Conservation (phyloP, 106 monocot genomes). For the Xerophyta viscosa region DNA sequence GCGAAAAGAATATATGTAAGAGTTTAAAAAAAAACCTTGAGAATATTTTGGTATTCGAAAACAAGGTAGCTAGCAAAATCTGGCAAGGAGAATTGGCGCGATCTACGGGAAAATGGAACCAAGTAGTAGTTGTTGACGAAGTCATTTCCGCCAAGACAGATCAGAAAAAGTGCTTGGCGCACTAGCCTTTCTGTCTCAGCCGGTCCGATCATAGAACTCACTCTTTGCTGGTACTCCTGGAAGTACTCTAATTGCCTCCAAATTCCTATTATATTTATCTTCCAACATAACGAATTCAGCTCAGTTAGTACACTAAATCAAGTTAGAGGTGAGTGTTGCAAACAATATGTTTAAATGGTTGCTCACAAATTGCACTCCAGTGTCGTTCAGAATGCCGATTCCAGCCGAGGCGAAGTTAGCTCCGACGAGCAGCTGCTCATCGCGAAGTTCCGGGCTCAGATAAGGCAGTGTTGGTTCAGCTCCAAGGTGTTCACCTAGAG, state of each 20-base stretch:
- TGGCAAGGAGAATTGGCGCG: slow-evolving; percentile 57
- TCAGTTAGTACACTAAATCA: too few species aligned
- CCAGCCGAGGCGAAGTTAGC: slow-evolving; percentile 95
- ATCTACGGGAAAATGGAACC: slow-evolving; percentile 58
- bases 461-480: slow-evolving; percentile 69
- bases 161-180: slow-evolving; percentile 49
- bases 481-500: slow-evolving; percentile 85
- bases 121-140: slow-evolving; percentile 98
- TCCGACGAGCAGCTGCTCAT: slow-evolving; percentile 60
- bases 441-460: slow-evolving; percentile 62
- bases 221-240: slow-evolving; percentile 64
- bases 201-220: slow-evolving; percentile 43
- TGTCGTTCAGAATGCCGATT: slow-evolving; percentile 86
- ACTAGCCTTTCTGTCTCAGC: slow-evolving; percentile 27
- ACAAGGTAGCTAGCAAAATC: slow-evolving; percentile 63
- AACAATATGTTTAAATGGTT: neutral
- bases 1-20: too few species aligned
- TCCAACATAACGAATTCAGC: slow-evolving; percentile 4
- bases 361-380: slow-evolving; percentile 85
- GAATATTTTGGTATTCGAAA: slow-evolving; percentile 81
- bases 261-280: slow-evolving; percentile 78
- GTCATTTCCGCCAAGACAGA: slow-evolving; percentile 88
- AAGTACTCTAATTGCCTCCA: slow-evolving; percentile 54
- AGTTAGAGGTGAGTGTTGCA: neutral
- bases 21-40: too few species aligned